Evolutionary conservation across 31 red algal genomes (phyloP), one percentile per base, ranked within the genome.

Genomic region (Pterothamnion heteromorphum): DNA sequence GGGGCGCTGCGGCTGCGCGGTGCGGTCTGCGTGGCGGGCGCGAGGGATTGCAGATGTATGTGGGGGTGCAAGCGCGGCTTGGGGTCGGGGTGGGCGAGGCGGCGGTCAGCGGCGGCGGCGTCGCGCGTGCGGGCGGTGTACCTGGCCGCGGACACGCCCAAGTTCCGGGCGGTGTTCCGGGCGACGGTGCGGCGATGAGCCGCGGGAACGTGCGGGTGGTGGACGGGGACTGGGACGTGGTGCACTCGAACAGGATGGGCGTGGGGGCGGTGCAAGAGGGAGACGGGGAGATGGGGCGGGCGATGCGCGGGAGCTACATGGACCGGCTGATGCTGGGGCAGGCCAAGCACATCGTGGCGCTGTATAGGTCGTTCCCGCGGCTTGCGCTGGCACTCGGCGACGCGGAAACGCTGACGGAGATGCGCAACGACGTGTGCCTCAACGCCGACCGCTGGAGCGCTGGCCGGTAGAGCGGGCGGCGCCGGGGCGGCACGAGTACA

Each of bases 1-100:
- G n/a, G n/a, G n/a, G n/a, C n/a, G n/a, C n/a, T n/a, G n/a, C n/a
- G n/a, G n/a, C n/a, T n/a, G n/a, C n/a, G n/a, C 35, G 18, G n/a
- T n/a, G n/a, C n/a, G n/a, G n/a, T n/a, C n/a, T n/a, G n/a, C n/a
- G n/a, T 26, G 23, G 35, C 39, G 71, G 87, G 37, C 44, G 44
- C 35, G 26, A 58, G 23, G 2, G 44, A 64, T 1, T 3, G 89
- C n/a, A n/a, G 9, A 71, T 43, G 5, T 92, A 92, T 32, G 86
- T 92, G 36, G 91, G 35, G 9, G 91, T 92, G 2, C 91, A 92
- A 26, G 91, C 91, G 1, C 34, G 80, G n/a, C 36, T 92, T n/a
- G 91, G 91, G 22, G 21, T 24, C 0, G 80, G 91, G 35, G 89
- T 91, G 4, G 64, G 64, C 20, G 89, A 91, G 21, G 35, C n/a